Base-by-base conservation (phyloP, 1,284 basidiomycete genomes). In the Fereydounia khargensis region DNA sequence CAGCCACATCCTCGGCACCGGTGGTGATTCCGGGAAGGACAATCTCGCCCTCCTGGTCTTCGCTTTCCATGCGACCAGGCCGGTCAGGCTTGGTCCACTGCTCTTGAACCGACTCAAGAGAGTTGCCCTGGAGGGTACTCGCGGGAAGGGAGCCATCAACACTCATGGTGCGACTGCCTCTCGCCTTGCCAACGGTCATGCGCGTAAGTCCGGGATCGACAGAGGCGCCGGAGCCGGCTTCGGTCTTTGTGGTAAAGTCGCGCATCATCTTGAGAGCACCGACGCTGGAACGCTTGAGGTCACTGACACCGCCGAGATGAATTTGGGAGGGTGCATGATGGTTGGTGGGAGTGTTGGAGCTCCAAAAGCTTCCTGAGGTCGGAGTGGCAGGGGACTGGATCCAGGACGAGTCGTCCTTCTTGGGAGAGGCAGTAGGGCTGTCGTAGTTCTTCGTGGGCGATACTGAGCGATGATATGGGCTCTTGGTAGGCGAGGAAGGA, bases 1-100 rank as follows among this genome's bases (percentile, higher is more conserved):
- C 72, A 11, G 69, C 48, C 8, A 74, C 72, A 43, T 74, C 71
- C 42, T 72, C 69, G 4, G 70, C 71, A 35, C 68, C 68, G 10
- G 63, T 68, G n/a, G 68, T 70, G 59, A 70, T 70, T 16, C 68
- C 68, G 6, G 68, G 68, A 30, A 70, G 47, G 19, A 68, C 60
- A 36, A 70, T 70, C 42, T 70, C 68, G 32, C 68, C 68, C 34
- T 54, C 62, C 23, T 68, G 65, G 35, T 70, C 68, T 38, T 70
- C 68, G 36, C 56, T 61, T 40, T 70, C 65, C 62, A 66, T 68
- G 13, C 68, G 50, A 8, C 68, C 68, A 10, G 68, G 68, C 17
- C 63, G 47, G 3, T 32, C 42, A 3, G 68, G 68, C 38, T 60
- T 64, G 14, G 47, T 48, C 54, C 63, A 63, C 16, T 46, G 60